Percentiles rank a stretch among this genome's conserved stretches.
Conservation (phyloP, 1,139 yeast species). For the Lodderomyces theae region DNA sequence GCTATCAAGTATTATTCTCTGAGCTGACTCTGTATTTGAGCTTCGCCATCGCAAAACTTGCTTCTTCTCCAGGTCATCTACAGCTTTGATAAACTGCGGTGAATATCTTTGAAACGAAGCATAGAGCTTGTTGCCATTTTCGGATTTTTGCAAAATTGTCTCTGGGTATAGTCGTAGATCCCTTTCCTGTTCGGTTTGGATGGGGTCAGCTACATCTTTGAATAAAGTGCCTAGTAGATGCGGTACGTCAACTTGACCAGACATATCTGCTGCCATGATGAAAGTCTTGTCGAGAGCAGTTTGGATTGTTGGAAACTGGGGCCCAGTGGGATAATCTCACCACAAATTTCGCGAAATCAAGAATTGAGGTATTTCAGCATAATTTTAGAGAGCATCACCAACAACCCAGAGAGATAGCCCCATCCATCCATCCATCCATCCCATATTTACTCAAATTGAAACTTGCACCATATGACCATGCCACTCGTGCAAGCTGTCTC, state of each 20-base stretch:
- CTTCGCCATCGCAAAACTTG: slow-evolving; percentile 34
- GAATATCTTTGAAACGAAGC: slow-evolving; percentile 34
- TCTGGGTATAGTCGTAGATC: slow-evolving; percentile 30
- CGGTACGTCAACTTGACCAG: slow-evolving; percentile 1
- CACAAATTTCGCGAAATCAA: background rate
- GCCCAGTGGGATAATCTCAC: background rate
- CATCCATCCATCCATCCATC: no score
- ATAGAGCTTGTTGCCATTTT: slow-evolving; percentile 32
- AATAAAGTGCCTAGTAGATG: slow-evolving; percentile 10
- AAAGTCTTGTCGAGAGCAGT: no score
- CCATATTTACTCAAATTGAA: no score
- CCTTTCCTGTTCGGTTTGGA: background rate
- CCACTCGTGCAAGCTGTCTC: slow-evolving; percentile 8
- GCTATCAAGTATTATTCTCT: slow-evolving; percentile 27
- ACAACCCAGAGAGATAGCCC: background rate
- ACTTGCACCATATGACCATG: no score
- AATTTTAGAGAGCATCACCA: background rate
- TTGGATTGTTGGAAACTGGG: no score
- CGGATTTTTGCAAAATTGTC: slow-evolving; percentile 30
- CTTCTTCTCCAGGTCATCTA: slow-evolving; percentile 11
- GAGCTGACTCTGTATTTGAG: slow-evolving; percentile 29
- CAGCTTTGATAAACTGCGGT: slow-evolving; percentile 30
- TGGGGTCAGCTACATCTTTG: slow-evolving; percentile 2
- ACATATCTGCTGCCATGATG: slow-evolving; percentile 4
- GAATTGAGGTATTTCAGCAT: background rate